Base-by-base conservation (phyloP, 345 rosid species). In the Citrus sp. region DNA sequence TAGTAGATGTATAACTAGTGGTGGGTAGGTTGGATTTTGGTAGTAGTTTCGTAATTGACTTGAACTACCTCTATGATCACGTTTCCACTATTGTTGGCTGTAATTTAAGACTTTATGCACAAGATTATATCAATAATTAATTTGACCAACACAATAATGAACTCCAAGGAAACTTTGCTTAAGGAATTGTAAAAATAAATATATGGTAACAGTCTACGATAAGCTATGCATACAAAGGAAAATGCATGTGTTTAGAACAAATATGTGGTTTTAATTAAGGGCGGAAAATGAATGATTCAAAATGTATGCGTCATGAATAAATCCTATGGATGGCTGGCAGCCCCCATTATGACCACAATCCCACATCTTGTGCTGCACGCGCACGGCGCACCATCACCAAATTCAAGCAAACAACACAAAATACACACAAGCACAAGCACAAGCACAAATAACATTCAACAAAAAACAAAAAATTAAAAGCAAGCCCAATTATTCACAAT, bases 301-400 rank as follows among this genome's bases (percentile, higher is more conserved):
- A 21, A 28, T 12, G 84, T 62, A 67, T 63, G 84, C 72, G 77
- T 78, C 72, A 73, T 70, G 81, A 70, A 63, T 62, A 84, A 82
- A 80, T 80, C 63, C 73, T 77, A 65, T 70, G 81, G 79, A 54
- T 80, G 83, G 82, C 73, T 82, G 82, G 82, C 82, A 82, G 68
- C 82, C 75, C 28, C 84, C 81, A 92, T 73, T 81, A 86, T 88
- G 88, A 88, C 90, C 90, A 86, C 92, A 87, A 80, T 86, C 86
- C 90, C 91, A 86, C 89, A 73, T 79, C 81, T 80, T 81, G 77
- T 61, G 77, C 82, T 80, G 93, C 94, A 90, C 86, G 94, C 94
- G 97, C 92, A 90, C 74, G 88, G 63, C 76, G 70, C 76, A 73
- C 66, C 51, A 73, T n/a, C 93, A 90, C 91, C 89, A 81, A 89